Evolutionary conservation across 2,329 filamentous ascomycete species (phyloP), one percentile per base, ranked within the genome.

Genomic region (Paecilomyces dactylethromorphus): DNA sequence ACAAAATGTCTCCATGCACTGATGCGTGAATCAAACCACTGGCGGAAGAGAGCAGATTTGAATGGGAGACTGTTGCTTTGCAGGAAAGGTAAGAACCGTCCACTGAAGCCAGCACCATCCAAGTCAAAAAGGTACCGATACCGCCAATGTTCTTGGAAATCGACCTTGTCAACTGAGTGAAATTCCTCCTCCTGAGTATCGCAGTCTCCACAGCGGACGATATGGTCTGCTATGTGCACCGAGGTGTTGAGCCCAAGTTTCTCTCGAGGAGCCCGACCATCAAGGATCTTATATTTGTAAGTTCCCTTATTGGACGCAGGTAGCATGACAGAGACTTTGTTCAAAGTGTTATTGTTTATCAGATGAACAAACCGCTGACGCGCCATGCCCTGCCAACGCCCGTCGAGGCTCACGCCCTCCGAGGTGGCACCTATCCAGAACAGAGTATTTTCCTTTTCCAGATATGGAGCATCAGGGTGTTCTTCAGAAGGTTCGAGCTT

Each of bases 1-100:
- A 93, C 87, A 66, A 91, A 94, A 70, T 95, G 90, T 52, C 87
- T 77, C 90, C 90, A 95, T 0, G 90, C 84, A 59, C 81, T 82
- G 15, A 94, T 74, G 5, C 91, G 84, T 55, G 87, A 85, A 59
- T 90, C 88, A 72, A 87, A 90, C 91, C 91, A 95, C 68, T 91
- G 86, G 24, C 85, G 82, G 72, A 92, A 93, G 6, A 93, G 78
- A 0, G 86, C 86, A 0, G 76, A 84, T 63, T 91, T 81, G 68
- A 94, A 84, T 0, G 89, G 89, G 4, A 92, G 79, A 54, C 82
- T 87, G 62, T 78, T 78, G 15, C 88, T 90, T 53, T 83, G 82
- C 4, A 94, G 71, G 59, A 87, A 86, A 0, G 83, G 81, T 10
- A 90, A 73, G 63, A 91, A 82, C 31, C 83, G 80, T 13, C 88